Conservation (phyloP, 2,329 filamentous ascomycete genomes). For the Aspergillus amoenus region DNA sequence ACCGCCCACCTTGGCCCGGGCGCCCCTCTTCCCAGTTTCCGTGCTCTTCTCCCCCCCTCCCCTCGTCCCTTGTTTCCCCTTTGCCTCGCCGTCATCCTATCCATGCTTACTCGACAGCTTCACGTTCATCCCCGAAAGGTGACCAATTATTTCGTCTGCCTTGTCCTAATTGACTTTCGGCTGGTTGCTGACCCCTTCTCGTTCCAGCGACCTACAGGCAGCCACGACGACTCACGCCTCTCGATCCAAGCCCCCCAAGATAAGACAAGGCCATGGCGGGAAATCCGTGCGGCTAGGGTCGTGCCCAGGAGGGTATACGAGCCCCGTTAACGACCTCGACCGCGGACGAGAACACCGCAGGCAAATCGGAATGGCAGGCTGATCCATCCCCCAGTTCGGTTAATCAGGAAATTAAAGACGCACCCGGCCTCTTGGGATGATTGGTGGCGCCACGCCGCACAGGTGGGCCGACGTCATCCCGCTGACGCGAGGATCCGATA, state of each 20-base stretch:
- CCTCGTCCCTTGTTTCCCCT: neutral
- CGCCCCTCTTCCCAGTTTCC: neutral
- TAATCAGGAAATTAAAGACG: constrained; percentile 1
- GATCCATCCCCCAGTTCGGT: constrained; percentile 6
- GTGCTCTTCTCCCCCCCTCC: neutral
- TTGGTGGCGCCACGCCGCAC: neutral
- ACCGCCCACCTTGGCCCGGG: neutral
- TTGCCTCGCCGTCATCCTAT: neutral
- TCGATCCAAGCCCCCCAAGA: constrained; percentile 2
- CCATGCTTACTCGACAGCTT: neutral
- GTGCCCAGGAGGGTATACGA: neutral
- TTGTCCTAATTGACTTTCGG: neutral
- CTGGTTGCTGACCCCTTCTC: neutral
- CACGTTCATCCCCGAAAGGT: neutral
- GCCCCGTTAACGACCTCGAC: neutral
- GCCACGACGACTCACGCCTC: neutral
- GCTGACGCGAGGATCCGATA: neutral
- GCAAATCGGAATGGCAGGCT: neutral
- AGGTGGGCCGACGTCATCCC: constrained; percentile 5
- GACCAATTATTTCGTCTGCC: neutral
- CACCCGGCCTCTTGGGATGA: neutral
- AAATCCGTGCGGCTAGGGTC: neutral
- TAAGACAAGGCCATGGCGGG: neutral
- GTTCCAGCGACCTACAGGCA: neutral
- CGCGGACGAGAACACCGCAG: neutral